A percentile compares a stretch with the other conserved stretches of the same genome.
Conservation (phyloP, 768 basidiomycete species). For the Cystofilobasidium ferigula region DNA sequence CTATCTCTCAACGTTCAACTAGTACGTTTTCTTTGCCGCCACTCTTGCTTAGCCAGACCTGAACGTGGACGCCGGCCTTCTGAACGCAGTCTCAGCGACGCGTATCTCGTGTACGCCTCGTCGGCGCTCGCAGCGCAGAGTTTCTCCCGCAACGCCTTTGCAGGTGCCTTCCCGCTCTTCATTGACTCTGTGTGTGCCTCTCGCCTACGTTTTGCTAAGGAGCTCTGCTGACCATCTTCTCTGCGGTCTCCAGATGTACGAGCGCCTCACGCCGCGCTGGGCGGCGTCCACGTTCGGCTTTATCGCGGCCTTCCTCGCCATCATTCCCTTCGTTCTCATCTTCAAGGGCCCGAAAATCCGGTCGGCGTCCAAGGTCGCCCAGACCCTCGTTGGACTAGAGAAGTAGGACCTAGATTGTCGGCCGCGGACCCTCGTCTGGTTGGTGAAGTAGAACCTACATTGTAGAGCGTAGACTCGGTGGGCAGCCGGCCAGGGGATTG, state of each 20-base stretch:
- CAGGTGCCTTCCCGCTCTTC: conserved; percentile 51
- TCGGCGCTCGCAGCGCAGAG: conserved; percentile 60
- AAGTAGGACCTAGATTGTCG: background rate
- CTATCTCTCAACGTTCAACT: conserved; percentile 48
- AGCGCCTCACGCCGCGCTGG: conserved; percentile 50
- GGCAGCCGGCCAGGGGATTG: too few relatives aligned
- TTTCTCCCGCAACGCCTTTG: conserved; percentile 44
- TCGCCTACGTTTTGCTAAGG: background rate
- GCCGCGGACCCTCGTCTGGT: too few relatives aligned
- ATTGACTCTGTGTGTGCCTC: conserved; percentile 38
- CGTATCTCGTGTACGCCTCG: conserved; percentile 45
- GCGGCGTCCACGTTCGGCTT: conserved; percentile 38
- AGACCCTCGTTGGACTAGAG: background rate
- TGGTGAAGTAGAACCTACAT: too few relatives aligned
- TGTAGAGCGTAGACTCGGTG: too few relatives aligned
- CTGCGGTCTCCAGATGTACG: conserved; percentile 44
- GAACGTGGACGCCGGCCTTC: too few relatives aligned
- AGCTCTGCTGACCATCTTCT: background rate
- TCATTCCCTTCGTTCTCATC: conserved; percentile 43
- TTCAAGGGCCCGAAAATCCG: conserved; percentile 36
- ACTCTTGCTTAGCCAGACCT: too few relatives aligned
- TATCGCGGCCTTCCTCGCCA: conserved; percentile 48
- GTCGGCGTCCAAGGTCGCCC: conserved; percentile 1
- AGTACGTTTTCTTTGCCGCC: conserved; percentile 44
- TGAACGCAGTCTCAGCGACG: background rate